These are phyloP conservation scores for Pleurotus platypus DNA, from an alignment of 768 basidiomycete genomes.

Conservation along the genomic window DNA sequence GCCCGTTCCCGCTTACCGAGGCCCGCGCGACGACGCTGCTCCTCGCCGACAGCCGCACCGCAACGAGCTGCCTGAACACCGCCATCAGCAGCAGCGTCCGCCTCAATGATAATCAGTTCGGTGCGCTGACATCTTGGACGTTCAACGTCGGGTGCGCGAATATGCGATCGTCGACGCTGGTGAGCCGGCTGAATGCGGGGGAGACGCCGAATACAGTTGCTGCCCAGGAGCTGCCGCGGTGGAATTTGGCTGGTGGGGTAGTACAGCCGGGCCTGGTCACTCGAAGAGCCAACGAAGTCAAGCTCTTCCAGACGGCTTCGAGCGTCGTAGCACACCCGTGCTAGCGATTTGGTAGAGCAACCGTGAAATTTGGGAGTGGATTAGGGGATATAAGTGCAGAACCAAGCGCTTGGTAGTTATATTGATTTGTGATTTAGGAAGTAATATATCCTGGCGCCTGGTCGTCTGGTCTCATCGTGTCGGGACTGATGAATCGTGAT, in stretches of 20 bases:
- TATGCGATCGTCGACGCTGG: slow-evolving; percentile 21
- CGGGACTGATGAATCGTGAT: too few species aligned
- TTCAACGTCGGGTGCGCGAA: slow-evolving; percentile 25
- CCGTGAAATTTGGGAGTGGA: too few species aligned
- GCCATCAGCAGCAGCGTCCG: slow-evolving; percentile 20
- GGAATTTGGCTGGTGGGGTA: slow-evolving; percentile 25
- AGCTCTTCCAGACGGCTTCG: slow-evolving; percentile 24
- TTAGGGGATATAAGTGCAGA: too few species aligned
- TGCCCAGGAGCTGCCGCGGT: slow-evolving; percentile 21
- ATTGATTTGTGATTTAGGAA: too few species aligned
- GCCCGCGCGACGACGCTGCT: slow-evolving; percentile 23
- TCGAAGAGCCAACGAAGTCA: slow-evolving; percentile 24
- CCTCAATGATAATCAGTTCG: slow-evolving; percentile 27
- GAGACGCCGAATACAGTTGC: slow-evolving; percentile 27
- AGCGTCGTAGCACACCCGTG: slow-evolving; percentile 23
- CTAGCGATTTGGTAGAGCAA: neutral
- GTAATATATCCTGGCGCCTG: too few species aligned
- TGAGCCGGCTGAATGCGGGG: slow-evolving; percentile 22
- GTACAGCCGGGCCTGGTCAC: slow-evolving; percentile 18
- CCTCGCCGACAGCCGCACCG: slow-evolving; percentile 18
- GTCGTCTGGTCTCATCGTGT: too few species aligned
- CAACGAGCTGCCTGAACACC: slow-evolving; percentile 21
- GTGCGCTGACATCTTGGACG: slow-evolving; percentile 22
- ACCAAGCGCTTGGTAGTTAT: too few species aligned
- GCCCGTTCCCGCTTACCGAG: slow-evolving; percentile 23